Evolutionary conservation across 73 alveolate species (phyloP).

Genomic region (Loxodes magnus): DNA sequence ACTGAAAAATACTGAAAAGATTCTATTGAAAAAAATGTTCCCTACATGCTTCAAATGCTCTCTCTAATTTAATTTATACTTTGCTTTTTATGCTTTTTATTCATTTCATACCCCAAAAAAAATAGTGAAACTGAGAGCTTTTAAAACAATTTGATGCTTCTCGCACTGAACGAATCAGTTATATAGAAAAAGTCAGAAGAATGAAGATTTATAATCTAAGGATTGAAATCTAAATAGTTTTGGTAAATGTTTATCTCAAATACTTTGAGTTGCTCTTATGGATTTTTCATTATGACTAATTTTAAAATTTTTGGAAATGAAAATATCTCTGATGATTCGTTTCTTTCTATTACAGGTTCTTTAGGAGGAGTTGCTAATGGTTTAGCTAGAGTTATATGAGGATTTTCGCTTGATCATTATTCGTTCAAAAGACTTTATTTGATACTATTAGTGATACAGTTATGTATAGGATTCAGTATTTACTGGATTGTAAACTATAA

Average conservation of each 20-base stretch:
- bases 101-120: constrained; percentile 15
- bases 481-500: constrained; percentile 1
- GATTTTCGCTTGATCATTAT: constrained; percentile 14
- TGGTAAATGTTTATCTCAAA: constrained; percentile 17
- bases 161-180: neutral
- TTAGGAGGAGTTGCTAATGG: constrained; percentile 40
- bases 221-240: constrained; percentile 7
- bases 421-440: constrained; percentile 23
- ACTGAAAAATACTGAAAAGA: constrained; percentile 4
- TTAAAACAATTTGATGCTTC: neutral
- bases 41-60: constrained; percentile 25
- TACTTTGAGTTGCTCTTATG: constrained; percentile 13
- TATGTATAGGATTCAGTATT: constrained; percentile 7
- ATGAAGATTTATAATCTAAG: constrained; percentile 9
- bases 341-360: constrained; percentile 45
- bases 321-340: constrained; percentile 18
- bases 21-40: constrained; percentile 29
- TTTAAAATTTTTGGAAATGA: constrained; percentile 30
- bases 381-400: constrained; percentile 30
- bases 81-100: constrained; percentile 2
- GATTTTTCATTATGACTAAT: constrained; percentile 23
- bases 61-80: constrained; percentile 16
- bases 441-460: constrained; percentile 11
- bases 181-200: constrained; percentile 2
- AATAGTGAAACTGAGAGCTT: neutral